These are phyloP conservation scores for Talaromyces adpressus DNA, from an alignment of 495 filamentous ascomycete species.

Conservation along the genomic window DNA sequence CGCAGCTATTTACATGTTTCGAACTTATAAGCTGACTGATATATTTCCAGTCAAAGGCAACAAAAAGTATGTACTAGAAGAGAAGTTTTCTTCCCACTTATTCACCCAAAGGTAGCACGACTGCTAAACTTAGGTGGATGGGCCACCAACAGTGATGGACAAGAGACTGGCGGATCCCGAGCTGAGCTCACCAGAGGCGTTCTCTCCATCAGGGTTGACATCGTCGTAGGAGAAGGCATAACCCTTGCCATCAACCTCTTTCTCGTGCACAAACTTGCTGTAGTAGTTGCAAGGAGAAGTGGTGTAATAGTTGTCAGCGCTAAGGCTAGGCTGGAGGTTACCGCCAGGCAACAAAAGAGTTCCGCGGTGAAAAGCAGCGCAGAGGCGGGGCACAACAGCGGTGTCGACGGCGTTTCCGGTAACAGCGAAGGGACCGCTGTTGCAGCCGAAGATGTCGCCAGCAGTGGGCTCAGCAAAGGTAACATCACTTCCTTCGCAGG, in stretches of 20 bases:
- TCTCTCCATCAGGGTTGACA: slow-evolving; percentile 50
- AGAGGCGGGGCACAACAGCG: slow-evolving; percentile 55
- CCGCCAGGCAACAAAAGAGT: slow-evolving; percentile 45
- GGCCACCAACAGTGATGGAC: slow-evolving; percentile 60
- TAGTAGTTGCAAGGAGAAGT: slow-evolving; percentile 62
- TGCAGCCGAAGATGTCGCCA: slow-evolving; percentile 63
- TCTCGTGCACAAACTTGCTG: slow-evolving; percentile 55
- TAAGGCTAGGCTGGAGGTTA: slow-evolving; percentile 39
- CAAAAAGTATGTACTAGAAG: slow-evolving; percentile 1
- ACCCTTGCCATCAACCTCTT: slow-evolving; percentile 55
- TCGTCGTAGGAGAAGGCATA: slow-evolving; percentile 81
- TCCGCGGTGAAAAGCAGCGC: slow-evolving; percentile 61
- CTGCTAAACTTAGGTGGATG: background rate
- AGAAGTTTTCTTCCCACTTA: background rate
- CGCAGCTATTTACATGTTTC: background rate
- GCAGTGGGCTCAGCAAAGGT: slow-evolving; percentile 51
- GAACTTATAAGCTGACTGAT: background rate
- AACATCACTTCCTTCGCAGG: slow-evolving; percentile 38
- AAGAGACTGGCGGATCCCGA: slow-evolving; percentile 48
- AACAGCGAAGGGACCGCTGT: slow-evolving; percentile 54
- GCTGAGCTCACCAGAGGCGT: slow-evolving; percentile 58
- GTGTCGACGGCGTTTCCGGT: slow-evolving; percentile 36
- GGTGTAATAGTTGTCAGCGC: slow-evolving; percentile 43
- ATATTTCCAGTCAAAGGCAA: background rate
- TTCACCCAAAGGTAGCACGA: background rate